These are phyloP conservation scores for Ganoderma resinaceum DNA, from an alignment of 1,284 basidiomycete genomes.

Conservation along the genomic window DNA sequence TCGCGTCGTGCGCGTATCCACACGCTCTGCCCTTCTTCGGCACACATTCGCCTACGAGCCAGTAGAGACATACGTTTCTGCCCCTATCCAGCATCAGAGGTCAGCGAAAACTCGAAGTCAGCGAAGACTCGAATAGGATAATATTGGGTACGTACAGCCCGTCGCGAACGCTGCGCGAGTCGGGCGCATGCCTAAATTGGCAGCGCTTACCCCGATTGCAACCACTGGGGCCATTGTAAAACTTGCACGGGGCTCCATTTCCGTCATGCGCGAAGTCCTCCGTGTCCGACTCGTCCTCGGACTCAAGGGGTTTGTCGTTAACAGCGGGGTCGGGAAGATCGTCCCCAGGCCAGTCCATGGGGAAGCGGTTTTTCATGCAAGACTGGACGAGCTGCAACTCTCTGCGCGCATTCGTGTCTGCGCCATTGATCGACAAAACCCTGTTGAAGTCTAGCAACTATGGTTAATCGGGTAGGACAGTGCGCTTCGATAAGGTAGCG, in stretches of 20 bases:
- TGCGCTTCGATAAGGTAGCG: constrained; percentile 43
- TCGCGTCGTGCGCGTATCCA: constrained; percentile 45
- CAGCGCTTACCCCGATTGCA: constrained; percentile 50
- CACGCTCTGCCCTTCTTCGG: constrained; percentile 38
- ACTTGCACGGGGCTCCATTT: constrained; percentile 56
- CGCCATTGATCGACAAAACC: neutral
- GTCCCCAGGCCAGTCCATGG: neutral
- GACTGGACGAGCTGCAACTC: neutral
- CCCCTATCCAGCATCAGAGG: constrained; percentile 35
- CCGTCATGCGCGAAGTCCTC: constrained; percentile 57
- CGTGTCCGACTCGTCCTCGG: constrained; percentile 45
- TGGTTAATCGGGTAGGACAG: constrained; percentile 38
- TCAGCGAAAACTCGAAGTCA: neutral
- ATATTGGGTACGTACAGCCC: constrained; percentile 48
- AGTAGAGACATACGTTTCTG: constrained; percentile 48
- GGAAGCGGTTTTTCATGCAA: neutral
- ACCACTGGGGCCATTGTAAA: constrained; percentile 52
- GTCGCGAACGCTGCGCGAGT: constrained; percentile 57
- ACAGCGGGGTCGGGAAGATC: constrained; percentile 37
- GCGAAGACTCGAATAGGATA: neutral
- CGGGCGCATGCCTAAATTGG: constrained; percentile 56
- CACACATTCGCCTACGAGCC: constrained; percentile 38
- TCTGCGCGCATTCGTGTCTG: neutral
- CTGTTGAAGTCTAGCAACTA: neutral
- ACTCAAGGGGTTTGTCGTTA: constrained; percentile 38